Evolutionary conservation across 2,329 filamentous ascomycete species (phyloP).

Genomic region (Cordyceps pruinosa): DNA sequence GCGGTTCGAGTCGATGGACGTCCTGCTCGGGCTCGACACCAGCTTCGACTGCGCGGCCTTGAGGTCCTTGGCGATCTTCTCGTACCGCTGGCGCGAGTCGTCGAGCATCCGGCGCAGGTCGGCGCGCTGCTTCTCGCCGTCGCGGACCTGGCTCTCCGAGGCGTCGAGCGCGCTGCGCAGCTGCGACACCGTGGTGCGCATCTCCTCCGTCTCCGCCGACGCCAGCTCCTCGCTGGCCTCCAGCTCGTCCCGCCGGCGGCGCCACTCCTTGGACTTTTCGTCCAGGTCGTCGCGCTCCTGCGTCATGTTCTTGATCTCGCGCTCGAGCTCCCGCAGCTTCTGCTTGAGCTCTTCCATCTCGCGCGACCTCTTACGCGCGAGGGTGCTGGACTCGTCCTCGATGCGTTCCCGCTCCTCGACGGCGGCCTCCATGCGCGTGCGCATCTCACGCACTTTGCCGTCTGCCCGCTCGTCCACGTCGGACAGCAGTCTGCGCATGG

Average conservation of each 20-base stretch:
- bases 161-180: constrained; percentile 77
- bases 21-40: constrained; percentile 31
- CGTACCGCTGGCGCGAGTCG: constrained; percentile 67
- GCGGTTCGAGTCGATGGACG: constrained; percentile 40
- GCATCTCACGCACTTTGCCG: constrained; percentile 77
- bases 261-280: constrained; percentile 66
- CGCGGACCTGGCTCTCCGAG: constrained; percentile 74
- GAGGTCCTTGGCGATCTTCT: constrained; percentile 67
- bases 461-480: constrained; percentile 84
- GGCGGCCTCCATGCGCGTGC: constrained; percentile 77
- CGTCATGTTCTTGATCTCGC: constrained; percentile 61
- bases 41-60: constrained; percentile 46
- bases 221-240: constrained; percentile 64
- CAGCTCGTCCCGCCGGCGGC: constrained; percentile 65
- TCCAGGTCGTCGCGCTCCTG: constrained; percentile 76
- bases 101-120: constrained; percentile 72
- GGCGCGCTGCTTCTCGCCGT: constrained; percentile 74
- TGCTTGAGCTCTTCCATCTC: constrained; percentile 82
- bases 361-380: constrained; percentile 66
- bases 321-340: constrained; percentile 74
- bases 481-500: constrained; percentile 80
- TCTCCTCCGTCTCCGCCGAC: constrained; percentile 65
- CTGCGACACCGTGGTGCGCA: constrained; percentile 68
- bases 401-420: constrained; percentile 90
- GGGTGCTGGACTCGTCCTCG: constrained; percentile 79